These are phyloP conservation scores for Phytophthora tubulina DNA, from an alignment of 352 stramenopile species.

Conservation along the genomic window DNA sequence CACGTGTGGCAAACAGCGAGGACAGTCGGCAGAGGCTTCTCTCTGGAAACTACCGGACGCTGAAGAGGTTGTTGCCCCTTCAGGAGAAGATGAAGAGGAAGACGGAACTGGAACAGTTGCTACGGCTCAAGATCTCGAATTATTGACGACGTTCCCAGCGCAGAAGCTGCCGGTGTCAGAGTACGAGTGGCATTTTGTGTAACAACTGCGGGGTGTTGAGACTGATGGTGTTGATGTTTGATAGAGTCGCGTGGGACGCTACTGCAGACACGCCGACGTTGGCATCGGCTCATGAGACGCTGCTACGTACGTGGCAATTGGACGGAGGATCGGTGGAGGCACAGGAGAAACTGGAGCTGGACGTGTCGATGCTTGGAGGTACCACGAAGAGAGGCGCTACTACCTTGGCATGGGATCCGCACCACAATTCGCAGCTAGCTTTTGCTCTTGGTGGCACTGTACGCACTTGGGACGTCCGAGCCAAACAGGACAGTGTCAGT, in stretches of 20 bases:
- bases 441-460: slow-evolving; percentile 70
- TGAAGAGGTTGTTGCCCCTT: slow-evolving; percentile 7
- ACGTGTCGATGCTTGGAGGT: slow-evolving; percentile 54
- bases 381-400: slow-evolving; percentile 41
- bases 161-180: slow-evolving; percentile 60
- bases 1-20: slow-evolving; percentile 59
- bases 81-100: slow-evolving; percentile 17
- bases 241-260: slow-evolving; percentile 57
- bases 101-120: neutral
- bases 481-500: slow-evolving; percentile 49
- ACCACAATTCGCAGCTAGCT: slow-evolving; percentile 73
- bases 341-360: slow-evolving; percentile 58
- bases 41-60: slow-evolving; percentile 59
- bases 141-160: slow-evolving; percentile 47
- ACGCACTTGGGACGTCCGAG: slow-evolving; percentile 81
- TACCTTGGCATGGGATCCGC: slow-evolving; percentile 84
- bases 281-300: slow-evolving; percentile 53
- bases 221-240: slow-evolving; percentile 3
- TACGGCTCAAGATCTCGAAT: slow-evolving; percentile 39
- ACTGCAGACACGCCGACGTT: slow-evolving; percentile 34
- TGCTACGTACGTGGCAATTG: slow-evolving; percentile 68
- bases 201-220: neutral
- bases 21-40: slow-evolving; percentile 45
- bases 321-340: slow-evolving; percentile 40
- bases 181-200: slow-evolving; percentile 30